Evolutionary conservation across 2,329 filamentous ascomycete genomes (phyloP).

Genomic region (Leptographium wingfieldii): DNA sequence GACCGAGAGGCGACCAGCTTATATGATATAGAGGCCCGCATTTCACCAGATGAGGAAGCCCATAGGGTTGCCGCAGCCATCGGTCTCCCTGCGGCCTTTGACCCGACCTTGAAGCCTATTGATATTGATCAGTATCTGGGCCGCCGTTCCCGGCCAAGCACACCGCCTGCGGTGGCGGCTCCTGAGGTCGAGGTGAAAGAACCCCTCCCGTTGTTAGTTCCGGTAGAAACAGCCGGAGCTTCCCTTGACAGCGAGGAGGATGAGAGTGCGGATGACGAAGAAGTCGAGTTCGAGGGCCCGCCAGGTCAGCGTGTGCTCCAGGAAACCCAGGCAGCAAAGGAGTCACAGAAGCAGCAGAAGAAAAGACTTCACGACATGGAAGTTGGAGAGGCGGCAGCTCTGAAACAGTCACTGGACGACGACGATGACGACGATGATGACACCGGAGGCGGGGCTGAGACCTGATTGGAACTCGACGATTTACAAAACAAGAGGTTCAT

Average conservation of each 20-base stretch:
- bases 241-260: slow-evolving; percentile 29
- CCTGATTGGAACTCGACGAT: background rate
- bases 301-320: slow-evolving; percentile 27
- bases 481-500: background rate
- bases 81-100: slow-evolving; percentile 48
- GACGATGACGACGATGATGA: slow-evolving; percentile 53
- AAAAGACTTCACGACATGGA: slow-evolving; percentile 48
- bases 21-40: slow-evolving; percentile 41
- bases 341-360: slow-evolving; percentile 32
- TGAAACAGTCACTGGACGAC: slow-evolving; percentile 19
- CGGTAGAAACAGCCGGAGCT: slow-evolving; percentile 9
- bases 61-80: slow-evolving; percentile 51
- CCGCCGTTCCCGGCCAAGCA: slow-evolving; percentile 9
- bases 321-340: slow-evolving; percentile 33
- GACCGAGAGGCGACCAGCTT: slow-evolving; percentile 39
- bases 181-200: background rate
- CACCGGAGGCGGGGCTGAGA: slow-evolving; percentile 19
- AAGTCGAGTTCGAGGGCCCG: slow-evolving; percentile 29
- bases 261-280: slow-evolving; percentile 27
- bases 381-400: slow-evolving; percentile 41
- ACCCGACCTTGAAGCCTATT: slow-evolving; percentile 49
- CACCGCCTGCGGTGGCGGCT: slow-evolving; percentile 3
- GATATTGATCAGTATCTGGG: slow-evolving; percentile 16
- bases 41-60: slow-evolving; percentile 49
- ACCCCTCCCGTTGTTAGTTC: background rate